phyloP scores from a whole-genome alignment of 2,329 filamentous ascomycete species.

The Colletotrichum spaethianum region DNA sequence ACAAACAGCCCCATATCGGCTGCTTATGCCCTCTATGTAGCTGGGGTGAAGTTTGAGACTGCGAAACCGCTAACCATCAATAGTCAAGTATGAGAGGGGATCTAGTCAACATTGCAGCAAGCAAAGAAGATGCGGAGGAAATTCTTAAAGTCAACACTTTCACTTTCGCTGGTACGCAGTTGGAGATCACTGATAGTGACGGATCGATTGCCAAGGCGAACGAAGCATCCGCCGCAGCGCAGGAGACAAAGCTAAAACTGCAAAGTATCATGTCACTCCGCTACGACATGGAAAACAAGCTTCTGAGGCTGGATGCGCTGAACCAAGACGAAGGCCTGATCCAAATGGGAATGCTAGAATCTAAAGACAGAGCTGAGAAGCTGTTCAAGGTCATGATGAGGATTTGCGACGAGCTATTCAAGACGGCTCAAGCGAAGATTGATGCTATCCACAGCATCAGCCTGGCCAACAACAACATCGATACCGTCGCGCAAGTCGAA shows the following conservation, averaged over 20 bases:
- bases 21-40: slow-evolving; percentile 54
- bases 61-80: slow-evolving; percentile 75
- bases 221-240: slow-evolving; percentile 64
- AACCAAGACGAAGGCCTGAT: slow-evolving; percentile 80
- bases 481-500: slow-evolving; percentile 80
- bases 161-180: slow-evolving; percentile 74
- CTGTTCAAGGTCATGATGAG: slow-evolving; percentile 94
- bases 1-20: slow-evolving; percentile 55
- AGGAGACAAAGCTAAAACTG: slow-evolving; percentile 78
- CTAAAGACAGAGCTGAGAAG: slow-evolving; percentile 80
- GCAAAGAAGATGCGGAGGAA: slow-evolving; percentile 73
- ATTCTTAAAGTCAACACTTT: slow-evolving; percentile 79
- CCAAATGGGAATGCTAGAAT: slow-evolving; percentile 82
- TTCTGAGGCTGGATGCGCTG: slow-evolving; percentile 87
- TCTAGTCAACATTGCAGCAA: slow-evolving; percentile 77
- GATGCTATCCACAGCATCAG: slow-evolving; percentile 87
- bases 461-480: slow-evolving; percentile 84
- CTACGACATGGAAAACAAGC: slow-evolving; percentile 79
- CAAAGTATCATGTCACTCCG: slow-evolving; percentile 80
- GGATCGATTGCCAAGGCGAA: slow-evolving; percentile 61
- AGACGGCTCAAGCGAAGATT: slow-evolving; percentile 78
- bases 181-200: slow-evolving; percentile 68
- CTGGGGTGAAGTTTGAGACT: slow-evolving; percentile 41
- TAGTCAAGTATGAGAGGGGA: slow-evolving; percentile 81
- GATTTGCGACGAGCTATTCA: slow-evolving; percentile 85